phyloP scores from a whole-genome alignment of 176 grass and related monocot genomes.

The Cymbopogon citratus region DNA sequence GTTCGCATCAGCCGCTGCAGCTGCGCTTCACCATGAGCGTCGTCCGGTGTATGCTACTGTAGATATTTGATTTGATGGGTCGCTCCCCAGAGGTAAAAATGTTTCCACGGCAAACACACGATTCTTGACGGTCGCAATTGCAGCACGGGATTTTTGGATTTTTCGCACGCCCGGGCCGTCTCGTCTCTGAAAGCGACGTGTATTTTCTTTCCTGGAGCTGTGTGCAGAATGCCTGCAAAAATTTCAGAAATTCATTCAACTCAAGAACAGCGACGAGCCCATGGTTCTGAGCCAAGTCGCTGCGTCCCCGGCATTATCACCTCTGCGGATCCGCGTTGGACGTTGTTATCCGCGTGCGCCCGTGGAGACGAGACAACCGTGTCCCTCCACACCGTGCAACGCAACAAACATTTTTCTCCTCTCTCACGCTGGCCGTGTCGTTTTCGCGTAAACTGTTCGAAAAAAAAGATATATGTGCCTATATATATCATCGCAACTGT shows the following conservation, averaged over 20 bases:
- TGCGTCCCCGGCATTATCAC: slow-evolving; percentile 10
- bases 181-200: neutral
- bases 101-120: neutral
- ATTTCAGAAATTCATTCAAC: neutral
- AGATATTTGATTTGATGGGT: slow-evolving; percentile 21
- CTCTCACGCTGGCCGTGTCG: neutral
- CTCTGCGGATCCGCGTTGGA: slow-evolving; percentile 5
- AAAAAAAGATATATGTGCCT: neutral
- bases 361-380: neutral
- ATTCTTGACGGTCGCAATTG: neutral
- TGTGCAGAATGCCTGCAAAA: neutral
- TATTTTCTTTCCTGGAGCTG: neutral
- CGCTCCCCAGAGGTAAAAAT: neutral
- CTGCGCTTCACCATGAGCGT: neutral
- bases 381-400: fast-evolving
- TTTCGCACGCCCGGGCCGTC: neutral
- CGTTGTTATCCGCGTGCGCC: slow-evolving; percentile 12
- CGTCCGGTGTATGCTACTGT: neutral
- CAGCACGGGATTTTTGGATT: neutral
- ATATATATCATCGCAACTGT: neutral
- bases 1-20: too few relatives aligned
- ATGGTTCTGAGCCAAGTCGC: neutral
- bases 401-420: neutral
- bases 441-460: neutral
- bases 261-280: neutral